Conservation (phyloP, 2,329 filamentous ascomycete species). For the Plectosphaerella sp. region DNA sequence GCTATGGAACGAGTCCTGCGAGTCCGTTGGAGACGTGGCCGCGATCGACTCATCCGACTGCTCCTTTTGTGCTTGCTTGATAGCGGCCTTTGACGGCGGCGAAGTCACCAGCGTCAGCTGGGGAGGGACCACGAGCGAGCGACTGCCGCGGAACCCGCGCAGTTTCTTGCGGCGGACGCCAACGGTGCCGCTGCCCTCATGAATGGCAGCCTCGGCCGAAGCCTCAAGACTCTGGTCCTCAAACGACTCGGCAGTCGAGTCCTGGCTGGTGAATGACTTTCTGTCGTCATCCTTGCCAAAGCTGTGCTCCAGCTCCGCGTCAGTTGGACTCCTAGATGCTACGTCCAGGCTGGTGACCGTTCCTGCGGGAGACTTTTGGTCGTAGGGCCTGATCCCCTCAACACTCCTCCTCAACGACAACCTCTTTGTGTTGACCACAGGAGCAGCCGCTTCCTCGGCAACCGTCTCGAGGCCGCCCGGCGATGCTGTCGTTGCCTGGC, state of each 20-base stretch:
- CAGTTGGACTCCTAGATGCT: neutral
- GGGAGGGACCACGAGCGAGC: slow-evolving; percentile 22
- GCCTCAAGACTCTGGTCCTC: neutral
- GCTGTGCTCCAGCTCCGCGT: too few species aligned
- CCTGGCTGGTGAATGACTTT: neutral
- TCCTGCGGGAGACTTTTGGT: slow-evolving; percentile 9
- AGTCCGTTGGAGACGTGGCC: slow-evolving; percentile 36
- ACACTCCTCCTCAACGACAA: neutral
- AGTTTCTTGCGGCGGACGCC: slow-evolving; percentile 24
- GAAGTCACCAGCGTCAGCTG: slow-evolving; percentile 29
- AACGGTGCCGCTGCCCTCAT: slow-evolving; percentile 23
- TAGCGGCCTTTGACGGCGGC: slow-evolving; percentile 28
- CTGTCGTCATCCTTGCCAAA: neutral
- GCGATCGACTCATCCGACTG: slow-evolving; percentile 15
- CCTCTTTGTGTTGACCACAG: neutral
- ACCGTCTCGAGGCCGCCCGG: too few species aligned
- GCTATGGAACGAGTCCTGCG: slow-evolving; percentile 51
- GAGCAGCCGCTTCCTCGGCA: too few species aligned
- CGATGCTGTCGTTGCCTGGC: too few species aligned
- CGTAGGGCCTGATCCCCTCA: slow-evolving; percentile 11
- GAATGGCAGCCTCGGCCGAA: slow-evolving; percentile 14
- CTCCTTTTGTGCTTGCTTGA: slow-evolving; percentile 8
- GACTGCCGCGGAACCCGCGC: slow-evolving; percentile 20
- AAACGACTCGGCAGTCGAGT: neutral
- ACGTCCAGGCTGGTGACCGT: neutral